Conservation (phyloP, 768 basidiomycete species). For the Gymnopilus junonius region DNA sequence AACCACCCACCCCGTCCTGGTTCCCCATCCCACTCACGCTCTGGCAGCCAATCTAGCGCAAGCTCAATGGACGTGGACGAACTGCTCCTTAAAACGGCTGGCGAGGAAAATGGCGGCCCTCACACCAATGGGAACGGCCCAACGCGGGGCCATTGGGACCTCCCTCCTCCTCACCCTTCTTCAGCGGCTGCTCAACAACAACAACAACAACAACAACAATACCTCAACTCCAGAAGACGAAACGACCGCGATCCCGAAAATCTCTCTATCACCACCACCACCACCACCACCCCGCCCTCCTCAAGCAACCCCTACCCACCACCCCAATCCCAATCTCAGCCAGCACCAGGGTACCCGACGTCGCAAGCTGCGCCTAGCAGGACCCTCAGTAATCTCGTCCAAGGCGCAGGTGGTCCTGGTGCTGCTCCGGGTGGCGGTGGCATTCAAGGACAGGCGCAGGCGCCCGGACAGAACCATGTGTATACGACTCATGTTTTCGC, state of each 20-base stretch:
- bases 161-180: no score
- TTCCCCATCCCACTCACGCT: constrained; percentile 28
- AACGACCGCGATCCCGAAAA: neutral
- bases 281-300: neutral
- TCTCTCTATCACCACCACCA: neutral
- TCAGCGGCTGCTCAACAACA: constrained; percentile 18
- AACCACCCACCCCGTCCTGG: neutral
- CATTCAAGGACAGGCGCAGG: constrained; percentile 23
- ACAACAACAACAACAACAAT: constrained; percentile 7
- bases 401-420: neutral
- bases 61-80: constrained; percentile 48
- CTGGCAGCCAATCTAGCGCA: constrained; percentile 38
- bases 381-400: neutral
- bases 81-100: constrained; percentile 46
- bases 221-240: neutral
- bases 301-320: constrained; percentile 15
- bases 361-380: constrained; percentile 18
- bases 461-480: constrained; percentile 37
- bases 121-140: constrained; percentile 11
- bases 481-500: constrained; percentile 76
- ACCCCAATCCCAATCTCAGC: neutral
- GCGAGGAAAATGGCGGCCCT: constrained; percentile 22
- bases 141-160: no score
- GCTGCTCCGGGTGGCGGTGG: constrained; percentile 10
- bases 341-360: constrained; percentile 11